Percentiles rank a stretch among this genome's conserved stretches.
phyloP scores from a whole-genome alignment of 2,329 filamentous ascomycete genomes.

The Onygenales sp. region DNA sequence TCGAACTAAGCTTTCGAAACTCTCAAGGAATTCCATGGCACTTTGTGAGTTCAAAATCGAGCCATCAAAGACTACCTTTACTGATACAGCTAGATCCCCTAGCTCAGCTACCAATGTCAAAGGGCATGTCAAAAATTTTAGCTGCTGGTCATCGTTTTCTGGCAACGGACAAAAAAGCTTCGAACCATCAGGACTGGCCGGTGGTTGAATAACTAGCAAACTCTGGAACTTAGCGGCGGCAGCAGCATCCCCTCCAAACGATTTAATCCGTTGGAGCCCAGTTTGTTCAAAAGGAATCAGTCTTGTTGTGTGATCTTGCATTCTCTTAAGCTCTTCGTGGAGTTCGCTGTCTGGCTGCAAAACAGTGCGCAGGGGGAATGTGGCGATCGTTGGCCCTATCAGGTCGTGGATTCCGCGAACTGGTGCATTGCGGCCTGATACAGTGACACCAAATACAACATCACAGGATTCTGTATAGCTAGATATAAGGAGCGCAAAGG shows the following conservation, averaged over 20 bases:
- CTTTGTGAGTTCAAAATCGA: neutral
- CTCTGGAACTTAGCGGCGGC: conserved; percentile 32
- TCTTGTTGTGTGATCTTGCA: conserved; percentile 44
- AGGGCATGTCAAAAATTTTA: neutral
- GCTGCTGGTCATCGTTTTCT: neutral
- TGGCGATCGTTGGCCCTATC: conserved; percentile 32
- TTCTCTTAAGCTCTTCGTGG: conserved; percentile 39
- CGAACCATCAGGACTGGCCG: neutral
- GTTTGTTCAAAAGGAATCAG: conserved; percentile 53
- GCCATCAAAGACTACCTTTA: neutral
- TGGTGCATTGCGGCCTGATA: conserved; percentile 30
- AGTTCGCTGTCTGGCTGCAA: conserved; percentile 17
- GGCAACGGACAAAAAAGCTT: neutral
- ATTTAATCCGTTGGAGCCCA: conserved; percentile 36
- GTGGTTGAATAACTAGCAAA: conserved; percentile 27
- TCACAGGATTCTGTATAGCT: conserved; percentile 27
- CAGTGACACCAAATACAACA: conserved; percentile 31
- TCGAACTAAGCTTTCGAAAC: neutral
- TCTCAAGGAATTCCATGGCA: neutral
- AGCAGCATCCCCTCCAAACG: conserved; percentile 35
- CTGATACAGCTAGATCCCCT: neutral
- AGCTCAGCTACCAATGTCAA: neutral
- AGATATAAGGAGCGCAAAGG: conserved; percentile 28
- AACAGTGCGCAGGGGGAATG: conserved; percentile 22
- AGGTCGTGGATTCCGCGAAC: conserved; percentile 29